Evolutionary conservation across 345 rosid species (phyloP).

Genomic region (Leavenworthia alabamica): DNA sequence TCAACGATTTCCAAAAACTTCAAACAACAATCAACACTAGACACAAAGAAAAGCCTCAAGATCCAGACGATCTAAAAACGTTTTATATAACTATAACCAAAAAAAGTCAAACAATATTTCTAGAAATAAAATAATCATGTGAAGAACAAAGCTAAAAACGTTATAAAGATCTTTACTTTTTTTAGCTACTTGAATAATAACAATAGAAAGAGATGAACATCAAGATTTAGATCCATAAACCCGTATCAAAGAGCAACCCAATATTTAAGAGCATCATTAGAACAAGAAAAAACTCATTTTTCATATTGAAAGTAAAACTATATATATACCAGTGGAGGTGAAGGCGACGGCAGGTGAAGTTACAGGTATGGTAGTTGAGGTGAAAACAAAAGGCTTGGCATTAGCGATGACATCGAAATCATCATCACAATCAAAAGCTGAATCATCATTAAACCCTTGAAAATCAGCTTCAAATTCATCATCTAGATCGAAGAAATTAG

Average conservation of each 20-base stretch:
- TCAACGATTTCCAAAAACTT: slow-evolving; percentile 5
- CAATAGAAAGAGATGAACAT: neutral
- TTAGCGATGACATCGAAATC: slow-evolving; percentile 42
- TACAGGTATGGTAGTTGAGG: too few species aligned
- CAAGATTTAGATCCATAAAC: slow-evolving; percentile 9
- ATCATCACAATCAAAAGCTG: slow-evolving; percentile 42
- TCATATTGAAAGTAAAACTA: neutral
- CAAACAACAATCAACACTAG: neutral
- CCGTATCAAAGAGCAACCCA: neutral
- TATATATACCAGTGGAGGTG: slow-evolving; percentile 17
- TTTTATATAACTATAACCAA: neutral
- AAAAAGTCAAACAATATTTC: neutral
- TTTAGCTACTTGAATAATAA: neutral
- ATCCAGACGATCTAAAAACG: slow-evolving; percentile 3
- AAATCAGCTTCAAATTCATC: slow-evolving; percentile 81
- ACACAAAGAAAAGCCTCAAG: slow-evolving; percentile 3
- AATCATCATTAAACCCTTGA: slow-evolving; percentile 67
- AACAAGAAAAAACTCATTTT: neutral
- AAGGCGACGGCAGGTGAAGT: too few species aligned
- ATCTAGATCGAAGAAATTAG: slow-evolving; percentile 37
- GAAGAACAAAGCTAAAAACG: neutral
- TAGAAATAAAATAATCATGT: neutral
- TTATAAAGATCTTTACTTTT: neutral
- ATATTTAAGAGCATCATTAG: neutral
- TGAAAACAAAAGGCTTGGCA: slow-evolving; percentile 58